A percentile compares a stretch with the other conserved stretches of the same genome.
Conservation (phyloP, 345 rosid species). For the Eucalyptus marginata region DNA sequence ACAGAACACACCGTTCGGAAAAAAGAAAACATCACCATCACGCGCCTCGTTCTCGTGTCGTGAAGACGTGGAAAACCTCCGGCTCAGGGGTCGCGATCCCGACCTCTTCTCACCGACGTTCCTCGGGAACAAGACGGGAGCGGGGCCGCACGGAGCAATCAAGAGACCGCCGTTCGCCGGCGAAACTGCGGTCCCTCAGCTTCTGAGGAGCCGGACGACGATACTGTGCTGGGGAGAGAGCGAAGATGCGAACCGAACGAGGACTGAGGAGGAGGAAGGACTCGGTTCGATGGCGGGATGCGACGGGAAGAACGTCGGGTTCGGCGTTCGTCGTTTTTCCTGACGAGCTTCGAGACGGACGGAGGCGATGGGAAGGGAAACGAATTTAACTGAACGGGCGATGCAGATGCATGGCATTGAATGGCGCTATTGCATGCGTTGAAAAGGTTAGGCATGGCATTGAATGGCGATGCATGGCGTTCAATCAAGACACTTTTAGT, state of each 20-base stretch:
- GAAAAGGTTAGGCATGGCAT: not conserved
- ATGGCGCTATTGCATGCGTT: not conserved
- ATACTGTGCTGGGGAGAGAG: not conserved
- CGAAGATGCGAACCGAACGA: not conserved
- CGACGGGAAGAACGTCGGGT: not conserved
- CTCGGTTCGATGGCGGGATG: not conserved
- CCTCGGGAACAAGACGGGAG: not conserved
- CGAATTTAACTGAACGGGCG: not conserved
- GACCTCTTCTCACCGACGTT: not conserved
- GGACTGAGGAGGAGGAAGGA: not conserved
- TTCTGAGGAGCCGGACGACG: not conserved
- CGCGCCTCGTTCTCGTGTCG: not conserved
- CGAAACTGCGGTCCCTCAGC: not conserved
- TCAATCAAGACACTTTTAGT: not conserved
- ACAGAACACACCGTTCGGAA: not conserved
- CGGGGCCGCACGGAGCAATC: not conserved
- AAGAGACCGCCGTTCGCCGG: not conserved
- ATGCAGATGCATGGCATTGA: not conserved
- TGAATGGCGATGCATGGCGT: not conserved
- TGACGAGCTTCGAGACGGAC: not conserved
- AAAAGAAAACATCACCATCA: not conserved
- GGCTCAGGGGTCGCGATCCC: not conserved
- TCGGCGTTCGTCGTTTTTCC: not conserved
- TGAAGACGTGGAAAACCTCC: not conserved
- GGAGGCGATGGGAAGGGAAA: not conserved